These are phyloP conservation scores for Basipetospora chlamydospora DNA, from an alignment of 2,329 filamentous ascomycete species.

Conservation along the genomic window DNA sequence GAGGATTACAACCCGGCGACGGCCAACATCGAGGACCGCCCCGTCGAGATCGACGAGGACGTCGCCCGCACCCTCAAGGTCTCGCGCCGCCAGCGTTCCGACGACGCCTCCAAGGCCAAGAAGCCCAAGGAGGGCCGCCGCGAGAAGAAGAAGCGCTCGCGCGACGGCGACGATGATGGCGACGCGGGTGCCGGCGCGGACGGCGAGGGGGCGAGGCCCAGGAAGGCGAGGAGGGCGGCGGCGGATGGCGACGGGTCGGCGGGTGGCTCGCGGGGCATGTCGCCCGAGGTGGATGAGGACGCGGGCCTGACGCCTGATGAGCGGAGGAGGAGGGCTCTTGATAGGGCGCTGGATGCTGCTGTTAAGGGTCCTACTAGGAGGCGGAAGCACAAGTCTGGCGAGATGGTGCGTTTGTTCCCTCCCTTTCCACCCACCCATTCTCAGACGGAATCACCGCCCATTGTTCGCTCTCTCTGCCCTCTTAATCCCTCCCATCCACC, in stretches of 20 bases:
- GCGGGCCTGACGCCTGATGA: constrained; percentile 74
- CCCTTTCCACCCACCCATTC: not conserved
- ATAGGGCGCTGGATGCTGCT: constrained; percentile 76
- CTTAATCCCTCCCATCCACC: no score
- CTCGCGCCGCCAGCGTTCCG: constrained; percentile 47
- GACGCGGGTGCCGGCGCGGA: constrained; percentile 32
- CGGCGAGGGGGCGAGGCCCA: constrained; percentile 26
- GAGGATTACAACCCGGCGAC: constrained; percentile 53
- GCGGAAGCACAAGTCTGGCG: constrained; percentile 56
- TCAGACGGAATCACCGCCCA: no score
- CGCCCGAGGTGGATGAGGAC: constrained; percentile 63
- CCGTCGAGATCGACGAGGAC: constrained; percentile 54
- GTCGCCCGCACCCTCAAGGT: constrained; percentile 49
- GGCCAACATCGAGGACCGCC: constrained; percentile 47
- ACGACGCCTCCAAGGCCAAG: constrained; percentile 36
- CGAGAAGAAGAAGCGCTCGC: constrained; percentile 46
- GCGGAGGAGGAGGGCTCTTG: constrained; percentile 67
- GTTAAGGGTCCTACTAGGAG: constrained; percentile 58
- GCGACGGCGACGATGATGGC: constrained; percentile 37
- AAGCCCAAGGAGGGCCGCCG: constrained; percentile 63
- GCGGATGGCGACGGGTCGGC: constrained; percentile 26
- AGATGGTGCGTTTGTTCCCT: constrained; percentile 6
- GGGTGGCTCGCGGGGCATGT: constrained; percentile 25
- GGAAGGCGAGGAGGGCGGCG: constrained; percentile 35
- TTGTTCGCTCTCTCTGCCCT: not conserved